phyloP scores from a whole-genome alignment of 805 yeast genomes.

The Wickerhamomyces strasburgensis region DNA sequence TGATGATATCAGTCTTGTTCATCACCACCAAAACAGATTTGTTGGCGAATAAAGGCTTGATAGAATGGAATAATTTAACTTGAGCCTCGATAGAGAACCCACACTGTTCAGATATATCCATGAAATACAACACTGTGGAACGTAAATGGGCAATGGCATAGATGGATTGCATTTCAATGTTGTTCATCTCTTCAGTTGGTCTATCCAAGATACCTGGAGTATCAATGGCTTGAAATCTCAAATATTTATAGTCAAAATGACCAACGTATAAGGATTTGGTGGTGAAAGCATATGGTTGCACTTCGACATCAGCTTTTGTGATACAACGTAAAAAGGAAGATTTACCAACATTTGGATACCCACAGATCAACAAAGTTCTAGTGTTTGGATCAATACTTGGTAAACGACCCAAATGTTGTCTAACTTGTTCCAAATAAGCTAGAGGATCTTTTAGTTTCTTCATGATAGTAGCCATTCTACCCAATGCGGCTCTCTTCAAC shows the following conservation, averaged over 20 bases:
- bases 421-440: conserved; percentile 91
- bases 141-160: conserved; percentile 98
- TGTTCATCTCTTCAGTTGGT: conserved; percentile 99
- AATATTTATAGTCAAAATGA: conserved; percentile 96
- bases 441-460: conserved; percentile 94
- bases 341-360: conserved; percentile 99
- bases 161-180: conserved; percentile 98
- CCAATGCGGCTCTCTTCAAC: conserved; percentile 95
- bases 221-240: conserved; percentile 97
- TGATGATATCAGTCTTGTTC: conserved; percentile 90
- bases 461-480: conserved; percentile 98
- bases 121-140: conserved; percentile 92
- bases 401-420: conserved; percentile 98
- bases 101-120: conserved; percentile 99
- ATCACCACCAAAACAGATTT: conserved; percentile 93
- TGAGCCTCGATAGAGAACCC: conserved; percentile 97
- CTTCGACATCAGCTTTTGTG: conserved; percentile 98
- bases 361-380: conserved; percentile 94
- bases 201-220: conserved; percentile 98
- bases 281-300: conserved; percentile 98
- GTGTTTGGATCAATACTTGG: conserved; percentile 99
- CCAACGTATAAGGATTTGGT: conserved; percentile 97
- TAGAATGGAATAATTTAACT: conserved; percentile 93
- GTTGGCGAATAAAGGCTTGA: conserved; percentile 95
- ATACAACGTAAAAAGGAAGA: conserved; percentile 89